Percentiles rank a stretch among this genome's conserved stretches.
These are phyloP conservation scores for Corrigiola litoralis DNA, from an alignment of 179 eudicot species.

Conservation along the genomic window DNA sequence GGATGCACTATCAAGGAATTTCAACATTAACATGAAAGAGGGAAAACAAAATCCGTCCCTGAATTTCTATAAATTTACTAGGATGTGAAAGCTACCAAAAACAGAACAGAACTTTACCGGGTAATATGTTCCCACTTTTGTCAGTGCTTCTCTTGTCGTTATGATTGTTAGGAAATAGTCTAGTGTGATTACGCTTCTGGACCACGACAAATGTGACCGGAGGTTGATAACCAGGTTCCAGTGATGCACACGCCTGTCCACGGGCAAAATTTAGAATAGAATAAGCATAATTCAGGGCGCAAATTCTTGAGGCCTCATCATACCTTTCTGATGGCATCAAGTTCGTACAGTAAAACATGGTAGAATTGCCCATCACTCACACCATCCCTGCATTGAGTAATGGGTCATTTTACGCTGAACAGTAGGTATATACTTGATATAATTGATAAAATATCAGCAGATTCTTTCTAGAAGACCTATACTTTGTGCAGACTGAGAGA, in stretches of 20 bases:
- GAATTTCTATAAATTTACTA: background rate
- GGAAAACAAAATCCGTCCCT: no score
- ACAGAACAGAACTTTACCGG: constrained; percentile 49
- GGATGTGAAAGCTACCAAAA: background rate
- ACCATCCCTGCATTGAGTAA: constrained; percentile 59
- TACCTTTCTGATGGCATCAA: constrained; percentile 93
- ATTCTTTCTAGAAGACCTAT: background rate
- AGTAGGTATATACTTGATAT: background rate
- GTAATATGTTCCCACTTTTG: constrained; percentile 83
- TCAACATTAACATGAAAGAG: no score
- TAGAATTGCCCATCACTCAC: constrained; percentile 95
- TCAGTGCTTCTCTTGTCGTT: constrained; percentile 58
- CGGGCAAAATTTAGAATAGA: background rate
- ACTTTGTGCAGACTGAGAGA: background rate
- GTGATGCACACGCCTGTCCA: constrained; percentile 80
- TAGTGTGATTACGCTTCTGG: constrained; percentile 93
- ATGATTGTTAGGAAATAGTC: constrained; percentile 79
- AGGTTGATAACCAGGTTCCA: constrained; percentile 86
- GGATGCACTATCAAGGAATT: no score
- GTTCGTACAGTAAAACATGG: constrained; percentile 77
- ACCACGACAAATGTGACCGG: constrained; percentile 91
- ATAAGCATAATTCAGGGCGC: background rate
- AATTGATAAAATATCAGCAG: background rate
- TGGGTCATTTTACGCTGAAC: background rate
- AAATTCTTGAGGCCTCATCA: background rate